Base-by-base conservation (phyloP, 108 stramenopile genomes). In the Nitzschia sp. region DNA sequence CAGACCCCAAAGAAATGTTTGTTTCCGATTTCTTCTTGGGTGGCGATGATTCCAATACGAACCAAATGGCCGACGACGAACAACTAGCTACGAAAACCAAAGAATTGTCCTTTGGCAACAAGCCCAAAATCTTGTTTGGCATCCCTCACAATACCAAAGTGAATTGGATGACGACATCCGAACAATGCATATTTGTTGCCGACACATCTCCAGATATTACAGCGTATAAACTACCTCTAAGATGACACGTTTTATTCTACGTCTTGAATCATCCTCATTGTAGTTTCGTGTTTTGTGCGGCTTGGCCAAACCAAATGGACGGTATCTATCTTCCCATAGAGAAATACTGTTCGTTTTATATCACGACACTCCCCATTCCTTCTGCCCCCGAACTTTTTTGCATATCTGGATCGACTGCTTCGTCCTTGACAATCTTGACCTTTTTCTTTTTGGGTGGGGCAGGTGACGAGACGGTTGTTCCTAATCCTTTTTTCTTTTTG, bases 171-270 rank as follows among this genome's bases (percentile, higher is more conserved):
- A 69, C 60, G 49, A 53, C 31, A 58, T 46, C 79, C 34, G 63
- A 24, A 28, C 38, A 24, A 23, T 72, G 86, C 5, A 49, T 93
- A 11, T 90, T 90, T 80, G 86, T 93, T 30, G 86, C 93, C 1
- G 93, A 94, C 48, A 90, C 85, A 34, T 78, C 86, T 58, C 76
- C 79, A 38, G 82, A 90, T 26, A 90, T 94, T 34, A 78, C 88
- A 46, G 70, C 57, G 17, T 92, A 92, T 59, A 66, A 65, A n/a
- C 62, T 87, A n/a, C 83, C 82, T 6, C 38, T 70, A 19, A 46
- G 55, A 71, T 68, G 54, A 57, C 32, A 28, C 26, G 49, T 51
- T 51, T 19, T 19, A 19, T 17, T 51, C 13, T 4, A 19, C 49
- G 8, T 54, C 54, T 3, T 48, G 38, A 6, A 42, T n/a, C n/a